Percentiles rank a stretch among this genome's conserved stretches.
phyloP scores from a whole-genome alignment of 2,329 filamentous ascomycete genomes.

The Ustilaginoidea virens region DNA sequence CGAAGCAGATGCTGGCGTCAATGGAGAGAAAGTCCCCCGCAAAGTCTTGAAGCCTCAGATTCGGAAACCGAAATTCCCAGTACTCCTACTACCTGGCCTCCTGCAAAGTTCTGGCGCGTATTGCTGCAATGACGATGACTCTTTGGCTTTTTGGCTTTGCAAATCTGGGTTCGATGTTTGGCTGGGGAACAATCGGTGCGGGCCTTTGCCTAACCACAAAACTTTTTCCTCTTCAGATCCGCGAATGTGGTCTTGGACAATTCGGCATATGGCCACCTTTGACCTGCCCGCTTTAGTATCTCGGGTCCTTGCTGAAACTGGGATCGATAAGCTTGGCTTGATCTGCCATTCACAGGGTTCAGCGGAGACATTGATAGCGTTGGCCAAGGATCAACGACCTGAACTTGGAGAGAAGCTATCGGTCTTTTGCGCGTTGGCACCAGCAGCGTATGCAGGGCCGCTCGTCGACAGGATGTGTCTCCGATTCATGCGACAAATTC shows the following conservation, averaged over 20 bases:
- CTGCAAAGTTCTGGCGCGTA: slow-evolving; percentile 80
- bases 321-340: slow-evolving; percentile 68
- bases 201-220: slow-evolving; percentile 63
- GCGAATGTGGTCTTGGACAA: slow-evolving; percentile 95
- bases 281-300: slow-evolving; percentile 72
- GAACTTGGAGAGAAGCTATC: slow-evolving; percentile 70
- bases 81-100: slow-evolving; percentile 76
- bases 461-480: slow-evolving; percentile 80
- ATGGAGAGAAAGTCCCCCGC: slow-evolving; percentile 12
- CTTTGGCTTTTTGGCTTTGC: slow-evolving; percentile 79
- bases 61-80: slow-evolving; percentile 53
- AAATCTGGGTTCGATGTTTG: slow-evolving; percentile 91
- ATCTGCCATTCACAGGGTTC: slow-evolving; percentile 86
- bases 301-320: slow-evolving; percentile 66
- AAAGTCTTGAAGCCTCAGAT: slow-evolving; percentile 23
- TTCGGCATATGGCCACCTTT: slow-evolving; percentile 81
- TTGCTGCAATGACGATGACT: slow-evolving; percentile 80
- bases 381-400: slow-evolving; percentile 80
- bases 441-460: slow-evolving; percentile 78
- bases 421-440: slow-evolving; percentile 82
- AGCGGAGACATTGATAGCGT: slow-evolving; percentile 70
- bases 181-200: slow-evolving; percentile 88
- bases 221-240: slow-evolving; percentile 60
- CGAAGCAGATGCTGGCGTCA: background rate
- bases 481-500: slow-evolving; percentile 76